Evolutionary conservation across 306 rosid genomes (phyloP), one percentile per base, ranked within the genome.

Genomic region (Pterocarpus macrocarpus): DNA sequence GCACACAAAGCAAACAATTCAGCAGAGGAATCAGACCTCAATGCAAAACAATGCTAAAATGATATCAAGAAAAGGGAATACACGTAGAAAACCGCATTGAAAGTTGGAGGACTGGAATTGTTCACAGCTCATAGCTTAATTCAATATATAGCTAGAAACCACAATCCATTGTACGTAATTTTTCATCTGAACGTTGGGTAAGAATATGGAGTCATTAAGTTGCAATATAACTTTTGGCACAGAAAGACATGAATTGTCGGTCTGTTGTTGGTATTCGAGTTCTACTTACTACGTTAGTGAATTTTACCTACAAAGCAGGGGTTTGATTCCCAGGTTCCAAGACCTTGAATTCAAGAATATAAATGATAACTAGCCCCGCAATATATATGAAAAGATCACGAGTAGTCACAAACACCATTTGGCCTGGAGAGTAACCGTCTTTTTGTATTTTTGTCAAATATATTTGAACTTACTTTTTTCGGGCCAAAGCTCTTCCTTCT

Each of bases 141-240:
- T 59, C 64, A 39, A 8, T 53, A 71, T n/a, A 15, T 38, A 33
- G 55, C 64, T 33, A 49, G 71, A 50, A 80, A 38, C 28, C 28
- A 22, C 28, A 22, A 22, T 0, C 45, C 5, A 35, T 55, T 35
- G 28, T 8, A 34, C 30, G 82, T 82, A 82, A 47, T 39, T 76
- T 71, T 36, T 34, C 58, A 65, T 57, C 57, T 74, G 43, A 73
- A 74, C 43, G 59, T 64, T 12, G 59, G 49, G 35, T 22, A 63
- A 63, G 41, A 50, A 35, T 8, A 28, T 80, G 32, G 44, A 22
- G 6, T 61, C 28, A 28, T 14, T 71, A 32, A 16, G 39, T n/a
- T 4, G 34, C 79, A 13, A 49, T 41, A 67, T 33, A 71, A 71
- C 2, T 5, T 62, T 62, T 62, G 67, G 12, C 67, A 62, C 17